Percentiles rank a stretch among this genome's conserved stretches.
Conservation (phyloP, 768 basidiomycete genomes). For the Amanita subjunquillea region DNA sequence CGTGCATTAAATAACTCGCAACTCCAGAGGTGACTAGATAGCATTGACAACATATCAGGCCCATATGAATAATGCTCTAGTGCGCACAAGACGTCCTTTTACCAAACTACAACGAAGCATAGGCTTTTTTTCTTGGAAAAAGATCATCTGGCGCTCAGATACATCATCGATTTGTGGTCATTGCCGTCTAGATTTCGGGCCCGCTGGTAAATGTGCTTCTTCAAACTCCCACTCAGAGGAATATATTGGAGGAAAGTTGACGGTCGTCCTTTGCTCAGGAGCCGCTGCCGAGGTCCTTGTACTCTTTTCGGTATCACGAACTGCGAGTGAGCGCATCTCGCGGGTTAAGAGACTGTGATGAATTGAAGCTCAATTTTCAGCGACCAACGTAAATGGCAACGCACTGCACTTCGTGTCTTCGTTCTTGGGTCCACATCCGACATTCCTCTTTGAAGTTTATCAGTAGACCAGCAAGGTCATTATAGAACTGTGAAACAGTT, state of each 20-base stretch:
- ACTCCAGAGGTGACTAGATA: too few relatives aligned
- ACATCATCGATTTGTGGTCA: background rate
- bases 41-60: too few relatives aligned
- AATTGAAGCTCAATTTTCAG: conserved; percentile 19
- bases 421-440: conserved; percentile 58
- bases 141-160: too few relatives aligned
- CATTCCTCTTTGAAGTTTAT: conserved; percentile 68
- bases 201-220: conserved; percentile 36
- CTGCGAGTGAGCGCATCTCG: conserved; percentile 18
- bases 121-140: too few relatives aligned
- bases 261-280: conserved; percentile 14
- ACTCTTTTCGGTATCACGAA: background rate
- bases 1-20: too few relatives aligned
- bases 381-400: conserved; percentile 12
- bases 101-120: too few relatives aligned
- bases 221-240: conserved; percentile 47
- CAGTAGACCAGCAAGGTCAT: conserved; percentile 67
- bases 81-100: too few relatives aligned
- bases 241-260: conserved; percentile 34
- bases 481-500: conserved; percentile 65
- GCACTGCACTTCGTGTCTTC: conserved; percentile 71
- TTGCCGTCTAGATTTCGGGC: conserved; percentile 12
- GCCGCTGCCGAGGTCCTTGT: background rate
- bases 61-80: too few relatives aligned
- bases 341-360: conserved; percentile 18